A percentile compares a stretch with the other conserved stretches of the same genome.
Evolutionary conservation across 2,329 filamentous ascomycete genomes (phyloP).

Genomic region (Hypoxylon sp.): DNA sequence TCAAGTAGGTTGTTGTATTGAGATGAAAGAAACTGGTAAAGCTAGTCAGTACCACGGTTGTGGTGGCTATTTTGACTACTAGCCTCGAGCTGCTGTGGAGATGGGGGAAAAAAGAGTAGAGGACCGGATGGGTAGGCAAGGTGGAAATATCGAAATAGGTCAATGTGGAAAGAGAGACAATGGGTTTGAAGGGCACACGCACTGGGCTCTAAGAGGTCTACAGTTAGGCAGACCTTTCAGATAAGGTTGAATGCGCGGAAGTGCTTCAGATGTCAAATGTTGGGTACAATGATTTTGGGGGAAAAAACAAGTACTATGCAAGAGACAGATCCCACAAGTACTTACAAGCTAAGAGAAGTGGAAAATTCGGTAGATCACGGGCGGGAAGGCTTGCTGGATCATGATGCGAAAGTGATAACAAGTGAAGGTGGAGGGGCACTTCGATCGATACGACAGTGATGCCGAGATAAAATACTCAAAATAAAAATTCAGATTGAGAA

Average conservation of each 20-base stretch:
- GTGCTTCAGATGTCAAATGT: not conserved
- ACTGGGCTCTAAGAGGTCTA: not conserved
- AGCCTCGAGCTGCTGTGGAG: not conserved
- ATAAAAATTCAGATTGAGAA: slow-evolving; percentile 15
- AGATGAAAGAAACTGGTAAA: slow-evolving; percentile 13
- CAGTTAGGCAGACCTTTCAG: slow-evolving; percentile 13
- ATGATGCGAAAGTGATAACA: slow-evolving; percentile 47
- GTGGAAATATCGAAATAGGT: not conserved
- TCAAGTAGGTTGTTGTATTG: slow-evolving; percentile 6
- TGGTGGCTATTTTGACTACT: not conserved
- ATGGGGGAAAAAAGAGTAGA: not conserved
- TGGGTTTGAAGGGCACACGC: not conserved
- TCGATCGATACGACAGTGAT: slow-evolving; percentile 8
- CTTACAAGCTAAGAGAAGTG: slow-evolving; percentile 51
- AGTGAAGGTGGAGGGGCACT: slow-evolving; percentile 26
- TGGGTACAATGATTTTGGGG: not conserved
- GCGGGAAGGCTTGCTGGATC: slow-evolving; percentile 47
- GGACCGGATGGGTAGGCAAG: not conserved
- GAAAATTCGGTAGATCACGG: slow-evolving; percentile 39
- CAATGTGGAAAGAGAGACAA: not conserved
- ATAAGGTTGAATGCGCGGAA: slow-evolving; percentile 18
- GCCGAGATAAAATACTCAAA: slow-evolving; percentile 20
- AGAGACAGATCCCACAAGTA: not conserved
- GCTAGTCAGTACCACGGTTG: not conserved
- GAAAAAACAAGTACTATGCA: not conserved